Evolutionary conservation across 805 yeast genomes (phyloP).

Genomic region (Zygoascus ofunaensis): DNA sequence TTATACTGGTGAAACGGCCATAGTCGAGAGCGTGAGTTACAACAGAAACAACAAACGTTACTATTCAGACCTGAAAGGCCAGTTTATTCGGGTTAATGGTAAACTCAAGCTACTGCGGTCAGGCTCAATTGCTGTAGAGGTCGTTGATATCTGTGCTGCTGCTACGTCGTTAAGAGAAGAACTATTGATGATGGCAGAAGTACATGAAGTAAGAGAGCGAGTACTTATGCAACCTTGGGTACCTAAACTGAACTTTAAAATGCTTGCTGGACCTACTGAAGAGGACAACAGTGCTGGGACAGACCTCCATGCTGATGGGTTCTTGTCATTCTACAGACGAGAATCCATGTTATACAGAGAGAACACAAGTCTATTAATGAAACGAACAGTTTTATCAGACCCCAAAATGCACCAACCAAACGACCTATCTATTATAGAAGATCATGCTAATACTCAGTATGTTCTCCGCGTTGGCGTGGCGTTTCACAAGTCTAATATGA

Average conservation of each 20-base stretch:
- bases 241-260: neutral
- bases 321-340: neutral
- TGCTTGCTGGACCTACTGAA: neutral
- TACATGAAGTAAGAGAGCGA: conserved; percentile 2
- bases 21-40: neutral
- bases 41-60: neutral
- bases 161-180: neutral
- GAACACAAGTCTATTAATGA: neutral
- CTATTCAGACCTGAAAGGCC: neutral
- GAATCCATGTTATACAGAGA: neutral
- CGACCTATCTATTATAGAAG: neutral
- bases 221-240: conserved; percentile 8
- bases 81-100: conserved; percentile 1
- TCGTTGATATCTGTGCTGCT: conserved; percentile 1
- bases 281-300: neutral
- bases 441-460: neutral
- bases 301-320: neutral
- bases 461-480: no score
- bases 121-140: neutral
- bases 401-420: neutral
- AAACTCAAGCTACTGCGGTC: neutral
- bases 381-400: neutral
- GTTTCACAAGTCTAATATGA: no score
- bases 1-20: conserved; percentile 6
- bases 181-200: conserved; percentile 3